Evolutionary conservation across 2,329 filamentous ascomycete species (phyloP), one percentile per base, ranked within the genome.

Genomic region (Fusarium bulbicola): DNA sequence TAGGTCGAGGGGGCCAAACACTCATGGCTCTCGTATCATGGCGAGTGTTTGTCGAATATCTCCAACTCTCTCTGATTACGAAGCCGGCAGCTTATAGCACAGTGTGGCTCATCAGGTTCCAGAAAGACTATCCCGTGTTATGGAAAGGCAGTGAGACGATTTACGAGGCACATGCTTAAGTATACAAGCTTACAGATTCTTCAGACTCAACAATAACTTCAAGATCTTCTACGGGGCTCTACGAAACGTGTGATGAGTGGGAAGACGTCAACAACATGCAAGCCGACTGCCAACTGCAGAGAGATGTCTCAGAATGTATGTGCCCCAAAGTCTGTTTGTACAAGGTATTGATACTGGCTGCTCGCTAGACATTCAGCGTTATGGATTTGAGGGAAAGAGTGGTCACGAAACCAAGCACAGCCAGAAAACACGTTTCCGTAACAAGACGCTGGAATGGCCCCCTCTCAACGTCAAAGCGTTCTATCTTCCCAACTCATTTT

Each of bases 1-100:
- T 70, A 13, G 70, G 70, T 5, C 37, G 70, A 30, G 70, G 57
- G 2, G 61, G 61, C 0, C 61, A 73, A 20, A 32, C 40, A 4
- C 0, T 70, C 3, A 45, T 73, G 36, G 37, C 57, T 4, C 5
- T 62, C 0, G 14, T 47, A 7, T 37, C 70, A 5, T 73, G 70
- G 70, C 20, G 7, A 5, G 53, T 54, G 13, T 73, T 70, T n/a
- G 21, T n/a, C 3, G 13, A 73, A 12, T 63, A 60, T 28, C 60
- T 73, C 3, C 43, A 64, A 8, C 43, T 66, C 3, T 73, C 61
- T 2, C 62, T 73, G 1, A 14, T 59, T 12, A 54, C 12, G 0
- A 46, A 54, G 4, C 70, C 70, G 5, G 61, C 57, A 5, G n/a
- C 65, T 2, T 73, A 60, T 2, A 58, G 15, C 1, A 58, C 53